A percentile compares a stretch with the other conserved stretches of the same genome.
These are phyloP conservation scores for Dalbergia cochinchinensis DNA, from an alignment of 306 rosid genomes.

Conservation along the genomic window DNA sequence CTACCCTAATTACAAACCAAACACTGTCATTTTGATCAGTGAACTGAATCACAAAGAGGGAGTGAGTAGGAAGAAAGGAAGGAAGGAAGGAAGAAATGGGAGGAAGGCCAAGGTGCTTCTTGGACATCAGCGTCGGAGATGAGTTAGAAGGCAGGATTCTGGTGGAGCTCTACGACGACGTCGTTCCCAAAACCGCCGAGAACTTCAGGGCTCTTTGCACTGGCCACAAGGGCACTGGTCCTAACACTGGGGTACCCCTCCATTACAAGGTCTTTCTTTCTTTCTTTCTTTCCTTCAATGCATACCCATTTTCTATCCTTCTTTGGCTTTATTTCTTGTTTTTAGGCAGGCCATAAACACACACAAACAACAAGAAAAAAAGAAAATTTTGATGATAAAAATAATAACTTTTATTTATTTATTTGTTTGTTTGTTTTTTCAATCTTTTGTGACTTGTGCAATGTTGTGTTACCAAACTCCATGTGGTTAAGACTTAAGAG, in stretches of 20 bases:
- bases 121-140: conserved; percentile 70
- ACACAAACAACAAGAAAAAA: too few relatives aligned
- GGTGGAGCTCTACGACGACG: conserved; percentile 67
- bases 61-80: too few relatives aligned
- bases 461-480: too few relatives aligned
- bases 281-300: not conserved
- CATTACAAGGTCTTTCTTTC: conserved; percentile 71
- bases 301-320: not conserved
- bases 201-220: conserved; percentile 84
- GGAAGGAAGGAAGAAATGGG: conserved; percentile 49
- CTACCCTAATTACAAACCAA: too few relatives aligned
- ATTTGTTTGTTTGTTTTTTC: too few relatives aligned
- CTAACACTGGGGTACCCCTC: conserved; percentile 62
- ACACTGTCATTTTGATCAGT: not conserved
- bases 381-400: not conserved
- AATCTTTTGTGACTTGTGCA: too few relatives aligned
- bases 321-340: too few relatives aligned
- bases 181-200: conserved; percentile 83
- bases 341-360: not conserved
- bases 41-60: not conserved
- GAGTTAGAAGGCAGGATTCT: conserved; percentile 78
- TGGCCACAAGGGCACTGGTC: conserved; percentile 71
- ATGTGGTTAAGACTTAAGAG: too few relatives aligned
- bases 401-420: not conserved
- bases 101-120: conserved; percentile 62